These are phyloP conservation scores for Daldinia childiae DNA, from an alignment of 495 filamentous ascomycete genomes.

Conservation along the genomic window DNA sequence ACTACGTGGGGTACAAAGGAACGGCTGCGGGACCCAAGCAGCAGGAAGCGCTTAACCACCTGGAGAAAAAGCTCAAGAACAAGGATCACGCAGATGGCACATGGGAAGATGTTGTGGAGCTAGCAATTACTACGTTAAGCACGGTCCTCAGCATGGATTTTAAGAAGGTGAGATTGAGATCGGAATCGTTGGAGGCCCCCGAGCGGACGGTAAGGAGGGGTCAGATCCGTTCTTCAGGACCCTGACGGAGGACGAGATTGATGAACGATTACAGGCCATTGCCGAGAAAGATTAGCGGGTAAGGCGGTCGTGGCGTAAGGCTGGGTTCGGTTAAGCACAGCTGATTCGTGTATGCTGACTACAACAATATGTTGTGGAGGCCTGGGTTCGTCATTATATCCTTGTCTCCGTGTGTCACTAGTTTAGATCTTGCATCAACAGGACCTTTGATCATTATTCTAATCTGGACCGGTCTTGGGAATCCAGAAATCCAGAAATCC, in stretches of 20 bases:
- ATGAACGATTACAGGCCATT: constrained; percentile 96
- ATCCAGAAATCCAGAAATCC: neutral
- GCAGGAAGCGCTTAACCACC: constrained; percentile 95
- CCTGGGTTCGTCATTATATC: constrained; percentile 21
- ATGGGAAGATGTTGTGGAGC: constrained; percentile 98
- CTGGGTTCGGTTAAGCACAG: constrained; percentile 30
- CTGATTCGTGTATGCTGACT: constrained; percentile 35
- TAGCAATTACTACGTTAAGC: constrained; percentile 93
- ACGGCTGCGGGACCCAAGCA: constrained; percentile 97
- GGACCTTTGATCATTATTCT: constrained; percentile 22
- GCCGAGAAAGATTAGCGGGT: constrained; percentile 89
- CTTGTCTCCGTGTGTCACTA: constrained; percentile 38
- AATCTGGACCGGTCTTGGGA: constrained; percentile 9
- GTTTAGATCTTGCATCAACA: constrained; percentile 35
- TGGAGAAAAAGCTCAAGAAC: constrained; percentile 99
- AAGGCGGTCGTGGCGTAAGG: constrained; percentile 41
- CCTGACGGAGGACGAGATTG: constrained; percentile 96
- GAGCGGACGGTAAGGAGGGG: constrained; percentile 80
- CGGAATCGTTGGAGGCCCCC: constrained; percentile 90
- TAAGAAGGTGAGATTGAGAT: constrained; percentile 99
- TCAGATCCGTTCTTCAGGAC: constrained; percentile 81
- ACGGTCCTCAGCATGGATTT: constrained; percentile 98
- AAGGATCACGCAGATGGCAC: constrained; percentile 91
- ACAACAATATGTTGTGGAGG: constrained; percentile 30
- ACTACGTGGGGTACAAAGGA: constrained; percentile 98